phyloP scores from a whole-genome alignment of 495 filamentous ascomycete genomes.

The Hypoxylon intermedium region DNA sequence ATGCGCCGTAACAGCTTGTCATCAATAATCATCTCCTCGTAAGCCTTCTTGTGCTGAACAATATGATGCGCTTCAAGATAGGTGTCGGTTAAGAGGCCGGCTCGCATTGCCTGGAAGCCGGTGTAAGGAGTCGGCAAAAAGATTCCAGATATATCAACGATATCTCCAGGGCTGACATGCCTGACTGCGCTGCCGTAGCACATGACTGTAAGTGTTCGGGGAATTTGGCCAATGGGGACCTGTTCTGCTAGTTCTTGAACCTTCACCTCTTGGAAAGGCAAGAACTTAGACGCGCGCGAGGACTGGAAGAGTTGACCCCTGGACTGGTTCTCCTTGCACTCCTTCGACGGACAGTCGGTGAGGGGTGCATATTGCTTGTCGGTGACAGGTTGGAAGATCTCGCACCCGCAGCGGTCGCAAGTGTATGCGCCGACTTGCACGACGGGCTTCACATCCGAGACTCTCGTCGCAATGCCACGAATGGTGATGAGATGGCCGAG shows the following conservation, averaged over 20 bases:
- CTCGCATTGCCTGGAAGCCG: constrained; percentile 94
- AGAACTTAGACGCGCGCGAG: constrained; percentile 92
- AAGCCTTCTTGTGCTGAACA: constrained; percentile 95
- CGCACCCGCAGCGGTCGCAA: constrained; percentile 93
- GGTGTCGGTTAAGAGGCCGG: constrained; percentile 93
- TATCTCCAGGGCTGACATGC: constrained; percentile 89
- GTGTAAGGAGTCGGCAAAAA: constrained; percentile 98
- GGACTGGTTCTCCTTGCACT: constrained; percentile 87
- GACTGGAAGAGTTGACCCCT: constrained; percentile 93
- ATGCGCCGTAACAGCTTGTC: constrained; percentile 79
- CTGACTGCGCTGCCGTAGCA: constrained; percentile 87
- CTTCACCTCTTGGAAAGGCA: constrained; percentile 98
- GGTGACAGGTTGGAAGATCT: constrained; percentile 96
- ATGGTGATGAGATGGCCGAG: constrained; percentile 93
- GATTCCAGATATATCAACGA: constrained; percentile 91
- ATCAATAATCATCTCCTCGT: constrained; percentile 82
- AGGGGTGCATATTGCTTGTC: constrained; percentile 90
- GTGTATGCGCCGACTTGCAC: constrained; percentile 96
- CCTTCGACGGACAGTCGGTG: constrained; percentile 80
- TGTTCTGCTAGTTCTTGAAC: constrained; percentile 99
- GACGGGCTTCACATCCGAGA: constrained; percentile 97
- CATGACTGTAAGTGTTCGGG: constrained; percentile 84
- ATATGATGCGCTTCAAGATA: constrained; percentile 95
- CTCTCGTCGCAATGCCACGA: constrained; percentile 90
- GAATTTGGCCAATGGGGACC: constrained; percentile 96